Evolutionary conservation across 2,329 filamentous ascomycete species (phyloP), one percentile per base, ranked within the genome.

Genomic region (Ceratocystis destructans): DNA sequence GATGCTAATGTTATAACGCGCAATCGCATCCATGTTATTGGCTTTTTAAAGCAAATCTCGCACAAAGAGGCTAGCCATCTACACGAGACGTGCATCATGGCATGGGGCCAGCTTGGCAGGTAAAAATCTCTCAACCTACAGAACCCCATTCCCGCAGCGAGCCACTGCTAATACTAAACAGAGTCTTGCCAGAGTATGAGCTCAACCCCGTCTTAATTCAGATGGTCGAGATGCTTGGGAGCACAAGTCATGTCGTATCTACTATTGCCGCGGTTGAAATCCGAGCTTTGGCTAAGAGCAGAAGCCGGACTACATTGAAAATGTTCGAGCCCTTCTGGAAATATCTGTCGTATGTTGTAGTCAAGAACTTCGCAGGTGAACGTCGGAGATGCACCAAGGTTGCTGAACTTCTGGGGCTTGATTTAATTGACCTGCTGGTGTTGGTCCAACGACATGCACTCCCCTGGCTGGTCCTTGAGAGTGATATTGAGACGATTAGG

Each of bases 311-410:
- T 1, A 82, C 87, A 1, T 80, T 82, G 33, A 83, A 85, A 17
- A 78, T 99, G 0, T 87, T 97, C 66, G 85, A 87, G 66, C 91
- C 93, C 0, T 97, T 91, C 74, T 97, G 93, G 92, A 84, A 85
- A 70, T 93, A 83, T 37, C 79, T 99, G 57, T 92, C 90, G 0
- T 87, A 93, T 68, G 83, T 87, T 62, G 86, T 90, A 1, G 87
- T 94, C 33, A 93, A 91, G 73, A 90, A 96, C 71, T 81, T 97
- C 68, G 81, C 87, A 25, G 81, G 83, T 61, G 84, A 87, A 61
- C 93, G 94, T n/a, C 89, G 94, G 71, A 88, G 92, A 72, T 87
- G 86, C 61, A 85, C 89, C 66, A 82, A 88, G 57, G 80, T 97
- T 62, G 90, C 91, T 28, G 90, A 96, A 69, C 76, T 97, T 37